Evolutionary conservation across 805 yeast genomes (phyloP).

Genomic region (Teunomyces stri): DNA sequence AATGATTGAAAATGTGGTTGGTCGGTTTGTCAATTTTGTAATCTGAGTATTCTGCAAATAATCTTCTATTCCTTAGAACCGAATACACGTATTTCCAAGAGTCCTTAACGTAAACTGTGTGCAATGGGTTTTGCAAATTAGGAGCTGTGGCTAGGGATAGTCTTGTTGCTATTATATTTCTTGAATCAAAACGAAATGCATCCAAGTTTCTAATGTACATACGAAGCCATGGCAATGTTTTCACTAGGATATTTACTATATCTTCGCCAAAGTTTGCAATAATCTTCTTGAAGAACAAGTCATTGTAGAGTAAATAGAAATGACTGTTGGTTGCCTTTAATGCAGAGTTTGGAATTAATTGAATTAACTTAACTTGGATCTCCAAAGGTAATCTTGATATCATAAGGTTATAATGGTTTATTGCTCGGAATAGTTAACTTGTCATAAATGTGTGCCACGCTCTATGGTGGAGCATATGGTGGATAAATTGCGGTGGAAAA

Average conservation of each 20-base stretch:
- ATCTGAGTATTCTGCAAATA: slow-evolving; percentile 48
- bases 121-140: slow-evolving; percentile 15
- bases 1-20: slow-evolving; percentile 41
- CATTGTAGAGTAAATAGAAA: slow-evolving; percentile 51
- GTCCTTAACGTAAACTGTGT: slow-evolving; percentile 40
- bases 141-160: slow-evolving; percentile 24
- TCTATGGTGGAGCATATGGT: too few species aligned
- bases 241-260: slow-evolving; percentile 26
- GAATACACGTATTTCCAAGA: slow-evolving; percentile 57
- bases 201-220: slow-evolving; percentile 41
- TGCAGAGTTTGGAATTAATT: slow-evolving; percentile 30
- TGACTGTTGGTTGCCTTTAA: slow-evolving; percentile 37
- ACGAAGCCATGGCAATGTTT: slow-evolving; percentile 38
- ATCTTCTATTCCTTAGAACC: slow-evolving; percentile 48
- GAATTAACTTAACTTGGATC: slow-evolving; percentile 37
- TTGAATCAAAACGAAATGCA: slow-evolving; percentile 25
- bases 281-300: slow-evolving; percentile 41
- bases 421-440: background rate
- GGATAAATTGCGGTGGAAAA: too few species aligned
- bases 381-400: slow-evolving; percentile 39
- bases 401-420: slow-evolving; percentile 4
- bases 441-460: too few species aligned
- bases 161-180: slow-evolving; percentile 27
- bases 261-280: slow-evolving; percentile 36
- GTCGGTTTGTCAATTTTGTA: slow-evolving; percentile 49